A percentile compares a stretch with the other conserved stretches of the same genome.
phyloP scores from a whole-genome alignment of 2,329 filamentous ascomycete genomes.

The Aspergillus fumigatiaffinis region DNA sequence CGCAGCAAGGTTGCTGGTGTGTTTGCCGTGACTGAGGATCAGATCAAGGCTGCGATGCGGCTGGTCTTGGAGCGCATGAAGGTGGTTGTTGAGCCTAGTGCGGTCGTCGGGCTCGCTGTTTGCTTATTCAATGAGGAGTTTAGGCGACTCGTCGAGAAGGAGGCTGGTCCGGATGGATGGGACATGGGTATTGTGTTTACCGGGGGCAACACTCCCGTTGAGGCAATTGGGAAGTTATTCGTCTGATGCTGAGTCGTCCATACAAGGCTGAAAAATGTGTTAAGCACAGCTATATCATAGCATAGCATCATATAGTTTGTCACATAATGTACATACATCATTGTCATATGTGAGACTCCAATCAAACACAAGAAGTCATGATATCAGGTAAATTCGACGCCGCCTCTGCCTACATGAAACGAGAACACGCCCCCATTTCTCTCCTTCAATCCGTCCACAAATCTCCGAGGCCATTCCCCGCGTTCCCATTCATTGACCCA shows the following conservation, averaged over 20 bases:
- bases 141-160: constrained; percentile 56
- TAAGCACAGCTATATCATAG: no score
- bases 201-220: constrained; percentile 63
- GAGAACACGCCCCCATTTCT: constrained; percentile 28
- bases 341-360: neutral
- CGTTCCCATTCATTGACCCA: constrained; percentile 36
- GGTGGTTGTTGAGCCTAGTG: constrained; percentile 83
- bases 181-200: constrained; percentile 60
- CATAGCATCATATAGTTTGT: neutral
- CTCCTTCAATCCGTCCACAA: constrained; percentile 25
- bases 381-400: constrained; percentile 17
- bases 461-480: constrained; percentile 32
- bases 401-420: constrained; percentile 25
- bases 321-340: neutral
- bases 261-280: no score
- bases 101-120: constrained; percentile 78
- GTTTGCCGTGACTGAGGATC: constrained; percentile 71
- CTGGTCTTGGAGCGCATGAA: constrained; percentile 85
- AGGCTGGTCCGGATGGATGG: constrained; percentile 70
- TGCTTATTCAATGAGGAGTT: constrained; percentile 85
- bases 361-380: neutral
- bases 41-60: constrained; percentile 73
- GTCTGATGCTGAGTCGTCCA: constrained; percentile 1
- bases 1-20: constrained; percentile 65
- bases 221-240: constrained; percentile 57